Percentiles rank a stretch among this genome's conserved stretches.
Conservation (phyloP, 345 rosid genomes). For the Psidium guajava region DNA sequence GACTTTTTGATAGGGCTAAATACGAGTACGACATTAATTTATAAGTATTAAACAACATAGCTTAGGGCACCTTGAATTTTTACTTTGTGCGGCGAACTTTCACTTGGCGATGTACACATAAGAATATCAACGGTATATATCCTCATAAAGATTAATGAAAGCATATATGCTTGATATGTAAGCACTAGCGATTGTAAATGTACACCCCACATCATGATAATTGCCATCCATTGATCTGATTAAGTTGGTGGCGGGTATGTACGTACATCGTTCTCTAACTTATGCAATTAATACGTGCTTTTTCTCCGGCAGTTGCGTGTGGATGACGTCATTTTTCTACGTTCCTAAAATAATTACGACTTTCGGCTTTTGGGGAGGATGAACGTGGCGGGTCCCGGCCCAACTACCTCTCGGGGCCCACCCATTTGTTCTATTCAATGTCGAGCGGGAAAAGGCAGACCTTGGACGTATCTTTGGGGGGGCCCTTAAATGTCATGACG, state of each 20-base stretch:
- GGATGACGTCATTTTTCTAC: not conserved
- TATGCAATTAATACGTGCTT: not conserved
- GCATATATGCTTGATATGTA: not conserved
- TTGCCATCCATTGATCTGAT: not conserved
- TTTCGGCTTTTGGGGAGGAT: not conserved
- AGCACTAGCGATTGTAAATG: not conserved
- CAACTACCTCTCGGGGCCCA: not conserved
- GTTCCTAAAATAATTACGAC: too few species aligned
- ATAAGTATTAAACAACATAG: too few species aligned
- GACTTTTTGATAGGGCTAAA: too few species aligned
- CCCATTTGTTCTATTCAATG: not conserved
- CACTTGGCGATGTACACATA: not conserved
- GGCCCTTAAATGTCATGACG: not conserved
- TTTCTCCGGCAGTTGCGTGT: not conserved
- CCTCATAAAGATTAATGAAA: not conserved
- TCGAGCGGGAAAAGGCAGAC: not conserved
- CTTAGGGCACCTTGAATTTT: too few species aligned
- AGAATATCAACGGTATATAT: not conserved
- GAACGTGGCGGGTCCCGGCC: not conserved
- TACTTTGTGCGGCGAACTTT: not conserved
- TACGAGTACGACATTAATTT: too few species aligned
- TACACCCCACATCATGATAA: not conserved
- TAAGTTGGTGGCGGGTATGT: too few species aligned
- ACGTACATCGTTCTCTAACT: too few species aligned
- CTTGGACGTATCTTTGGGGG: not conserved